Percentiles rank a stretch among this genome's conserved stretches.
Evolutionary conservation across 306 rosid genomes (phyloP).

Genomic region (Prinsepia uniflora): DNA sequence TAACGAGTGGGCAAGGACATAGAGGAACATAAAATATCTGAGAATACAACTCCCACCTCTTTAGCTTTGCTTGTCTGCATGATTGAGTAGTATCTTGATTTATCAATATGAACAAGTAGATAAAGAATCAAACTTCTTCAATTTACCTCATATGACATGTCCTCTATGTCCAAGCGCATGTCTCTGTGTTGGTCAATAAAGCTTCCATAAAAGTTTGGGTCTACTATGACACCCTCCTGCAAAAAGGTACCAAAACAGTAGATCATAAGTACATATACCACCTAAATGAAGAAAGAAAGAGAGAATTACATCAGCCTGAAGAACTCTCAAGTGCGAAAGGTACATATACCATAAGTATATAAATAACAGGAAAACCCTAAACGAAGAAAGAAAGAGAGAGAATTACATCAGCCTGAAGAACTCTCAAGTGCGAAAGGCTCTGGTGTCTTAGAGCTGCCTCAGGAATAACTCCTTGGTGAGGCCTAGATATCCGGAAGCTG

Average conservation of each 20-base stretch:
- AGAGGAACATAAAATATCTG: neutral
- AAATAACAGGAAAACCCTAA: neutral
- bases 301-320: too few species aligned
- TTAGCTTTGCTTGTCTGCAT: conserved; percentile 1
- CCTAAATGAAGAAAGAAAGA: too few species aligned
- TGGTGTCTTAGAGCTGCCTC: conserved; percentile 59
- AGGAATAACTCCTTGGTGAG: conserved; percentile 51
- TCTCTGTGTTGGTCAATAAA: conserved; percentile 80
- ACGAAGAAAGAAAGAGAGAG: neutral
- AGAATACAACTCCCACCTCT: neutral
- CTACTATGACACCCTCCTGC: conserved; percentile 83
- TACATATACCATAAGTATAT: neutral
- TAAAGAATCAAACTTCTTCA: conserved; percentile 11
- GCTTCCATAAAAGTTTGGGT: conserved; percentile 51
- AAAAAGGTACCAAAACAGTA: conserved; percentile 20
- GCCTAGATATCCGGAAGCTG: conserved; percentile 58
- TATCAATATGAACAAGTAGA: neutral
- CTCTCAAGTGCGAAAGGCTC: conserved; percentile 56
- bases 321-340: too few species aligned
- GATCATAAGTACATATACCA: neutral
- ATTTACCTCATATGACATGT: conserved; percentile 95
- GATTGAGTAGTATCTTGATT: neutral
- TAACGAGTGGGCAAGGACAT: neutral
- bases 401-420: conserved; percentile 77
- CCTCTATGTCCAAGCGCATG: conserved; percentile 95